Evolutionary conservation across 805 yeast genomes (phyloP).

Genomic region (Sugiyamaella valdiviana): DNA sequence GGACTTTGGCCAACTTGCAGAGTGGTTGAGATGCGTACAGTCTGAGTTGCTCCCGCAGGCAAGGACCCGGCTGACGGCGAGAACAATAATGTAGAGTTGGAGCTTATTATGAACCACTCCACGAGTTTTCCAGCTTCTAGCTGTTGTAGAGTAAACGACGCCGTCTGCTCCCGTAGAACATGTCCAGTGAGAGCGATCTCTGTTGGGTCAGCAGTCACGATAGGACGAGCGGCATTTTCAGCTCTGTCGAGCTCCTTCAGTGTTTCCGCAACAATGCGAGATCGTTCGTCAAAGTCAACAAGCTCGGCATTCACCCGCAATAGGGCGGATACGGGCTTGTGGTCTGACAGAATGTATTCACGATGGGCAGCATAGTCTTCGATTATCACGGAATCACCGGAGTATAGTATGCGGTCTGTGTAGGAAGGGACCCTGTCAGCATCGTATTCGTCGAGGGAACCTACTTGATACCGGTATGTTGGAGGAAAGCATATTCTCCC

Average conservation of each 20-base stretch:
- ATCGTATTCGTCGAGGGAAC: conserved; percentile 22
- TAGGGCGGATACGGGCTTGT: conserved; percentile 46
- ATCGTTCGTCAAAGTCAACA: conserved; percentile 36
- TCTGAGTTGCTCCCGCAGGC: conserved; percentile 26
- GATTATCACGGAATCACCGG: conserved; percentile 12
- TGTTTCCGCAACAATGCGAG: conserved; percentile 34
- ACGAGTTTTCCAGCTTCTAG: conserved; percentile 21
- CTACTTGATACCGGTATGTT: conserved; percentile 42
- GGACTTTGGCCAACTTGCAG: conserved; percentile 14
- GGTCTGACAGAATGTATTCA: conserved; percentile 44
- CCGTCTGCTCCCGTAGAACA: conserved; percentile 22
- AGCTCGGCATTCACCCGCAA: conserved; percentile 31
- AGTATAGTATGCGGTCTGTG: conserved; percentile 50
- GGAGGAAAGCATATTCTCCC: conserved; percentile 46
- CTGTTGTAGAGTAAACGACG: conserved; percentile 30
- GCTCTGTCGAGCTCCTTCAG: conserved; percentile 39
- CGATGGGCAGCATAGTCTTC: conserved; percentile 24
- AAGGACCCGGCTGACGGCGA: conserved; percentile 30
- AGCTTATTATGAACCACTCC: conserved; percentile 34
- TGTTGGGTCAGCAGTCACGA: conserved; percentile 35
- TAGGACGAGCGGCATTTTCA: conserved; percentile 40
- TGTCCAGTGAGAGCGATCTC: conserved; percentile 28
- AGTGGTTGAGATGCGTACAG: conserved; percentile 16
- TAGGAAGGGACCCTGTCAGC: conserved; percentile 46
- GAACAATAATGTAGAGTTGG: conserved; percentile 16